Evolutionary conservation across 1,139 yeast species (phyloP).

Genomic region (Suhomyces taliae): DNA sequence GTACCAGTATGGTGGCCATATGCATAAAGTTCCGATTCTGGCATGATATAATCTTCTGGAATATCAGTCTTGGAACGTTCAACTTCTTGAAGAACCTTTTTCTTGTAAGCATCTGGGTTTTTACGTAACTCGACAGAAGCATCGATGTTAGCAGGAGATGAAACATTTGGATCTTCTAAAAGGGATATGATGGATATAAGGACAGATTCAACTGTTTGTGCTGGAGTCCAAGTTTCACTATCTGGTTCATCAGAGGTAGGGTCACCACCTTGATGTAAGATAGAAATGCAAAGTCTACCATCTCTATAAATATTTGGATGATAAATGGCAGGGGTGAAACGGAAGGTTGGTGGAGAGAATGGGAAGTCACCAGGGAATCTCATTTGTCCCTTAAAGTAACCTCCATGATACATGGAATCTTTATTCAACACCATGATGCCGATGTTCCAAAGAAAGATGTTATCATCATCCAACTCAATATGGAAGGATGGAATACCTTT

Average conservation of each 20-base stretch:
- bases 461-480: conserved; percentile 83
- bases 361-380: conserved; percentile 90
- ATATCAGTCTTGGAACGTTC: conserved; percentile 80
- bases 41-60: conserved; percentile 84
- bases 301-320: conserved; percentile 95
- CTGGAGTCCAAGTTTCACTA: conserved; percentile 94
- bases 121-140: conserved; percentile 93
- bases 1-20: conserved; percentile 49
- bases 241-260: conserved; percentile 89
- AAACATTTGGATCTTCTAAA: conserved; percentile 88
- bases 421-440: conserved; percentile 91
- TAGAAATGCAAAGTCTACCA: conserved; percentile 90
- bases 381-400: conserved; percentile 95
- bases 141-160: conserved; percentile 94
- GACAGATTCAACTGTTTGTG: conserved; percentile 91
- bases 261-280: conserved; percentile 87
- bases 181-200: conserved; percentile 86
- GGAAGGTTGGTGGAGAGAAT: conserved; percentile 84
- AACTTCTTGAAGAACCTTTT: conserved; percentile 79
- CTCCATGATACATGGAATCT: conserved; percentile 91
- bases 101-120: conserved; percentile 75
- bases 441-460: conserved; percentile 88
- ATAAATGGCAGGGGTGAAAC: conserved; percentile 92
- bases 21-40: conserved; percentile 60
- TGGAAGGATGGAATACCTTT: conserved; percentile 91